A percentile compares a stretch with the other conserved stretches of the same genome.
These are phyloP conservation scores for Fusarium sulawesiense DNA, from an alignment of 2,329 filamentous ascomycete species.

Conservation along the genomic window DNA sequence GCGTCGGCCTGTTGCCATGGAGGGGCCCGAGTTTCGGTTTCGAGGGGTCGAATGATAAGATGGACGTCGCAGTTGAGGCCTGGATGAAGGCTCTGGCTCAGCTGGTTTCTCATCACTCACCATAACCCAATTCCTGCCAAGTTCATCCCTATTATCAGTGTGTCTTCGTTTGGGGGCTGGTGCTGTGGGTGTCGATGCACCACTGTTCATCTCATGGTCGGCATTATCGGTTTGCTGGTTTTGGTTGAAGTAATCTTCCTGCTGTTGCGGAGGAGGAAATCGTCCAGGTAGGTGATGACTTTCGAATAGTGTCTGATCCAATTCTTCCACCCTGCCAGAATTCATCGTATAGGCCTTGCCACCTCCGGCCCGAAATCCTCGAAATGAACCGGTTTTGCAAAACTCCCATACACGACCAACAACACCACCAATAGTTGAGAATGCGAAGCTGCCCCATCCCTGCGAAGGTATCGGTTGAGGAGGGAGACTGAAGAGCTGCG, in stretches of 20 bases:
- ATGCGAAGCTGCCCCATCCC: conserved; percentile 68
- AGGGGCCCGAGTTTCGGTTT: conserved; percentile 50
- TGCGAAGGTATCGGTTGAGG: conserved; percentile 47
- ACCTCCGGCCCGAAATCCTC: conserved; percentile 87
- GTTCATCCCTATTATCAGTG: conserved; percentile 64
- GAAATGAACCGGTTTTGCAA: conserved; percentile 78
- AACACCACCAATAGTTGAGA: conserved; percentile 72
- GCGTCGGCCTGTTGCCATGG: conserved; percentile 54
- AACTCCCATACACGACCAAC: conserved; percentile 87
- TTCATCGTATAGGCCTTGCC: conserved; percentile 75
- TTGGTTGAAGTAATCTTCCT: conserved; percentile 42
- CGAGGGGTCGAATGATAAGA: conserved; percentile 44
- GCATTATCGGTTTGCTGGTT: conserved; percentile 20
- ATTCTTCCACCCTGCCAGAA: conserved; percentile 39
- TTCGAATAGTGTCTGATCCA: conserved; percentile 32
- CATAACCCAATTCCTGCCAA: conserved; percentile 78
- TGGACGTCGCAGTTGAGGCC: conserved; percentile 44
- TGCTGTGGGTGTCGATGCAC: conserved; percentile 56
- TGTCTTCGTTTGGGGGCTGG: conserved; percentile 66
- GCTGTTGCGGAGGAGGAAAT: conserved; percentile 49
- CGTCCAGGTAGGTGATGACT: conserved; percentile 45
- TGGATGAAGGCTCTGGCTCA: conserved; percentile 28
- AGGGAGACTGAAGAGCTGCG: conserved; percentile 50
- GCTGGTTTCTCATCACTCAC: conserved; percentile 59
- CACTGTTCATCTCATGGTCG: conserved; percentile 48